Evolutionary conservation across 2,329 filamentous ascomycete genomes (phyloP).

Genomic region (Phoma sp.): DNA sequence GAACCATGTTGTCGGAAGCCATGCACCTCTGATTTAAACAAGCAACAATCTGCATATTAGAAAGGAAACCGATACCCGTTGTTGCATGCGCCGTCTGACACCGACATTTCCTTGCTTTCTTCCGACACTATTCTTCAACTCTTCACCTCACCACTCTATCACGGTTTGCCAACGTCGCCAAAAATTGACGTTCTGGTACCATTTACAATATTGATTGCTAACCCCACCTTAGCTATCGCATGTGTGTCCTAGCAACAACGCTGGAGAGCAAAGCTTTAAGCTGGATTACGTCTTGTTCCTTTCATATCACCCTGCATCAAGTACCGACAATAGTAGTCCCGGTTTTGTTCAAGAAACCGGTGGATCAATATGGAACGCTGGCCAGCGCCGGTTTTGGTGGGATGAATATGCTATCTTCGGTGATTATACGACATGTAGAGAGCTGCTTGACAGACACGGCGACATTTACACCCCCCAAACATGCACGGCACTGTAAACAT

Average conservation of each 20-base stretch:
- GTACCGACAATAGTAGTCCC: neutral
- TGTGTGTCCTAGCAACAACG: neutral
- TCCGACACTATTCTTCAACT: no score
- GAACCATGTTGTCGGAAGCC: no score
- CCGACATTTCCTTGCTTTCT: no score
- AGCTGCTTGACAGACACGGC: neutral
- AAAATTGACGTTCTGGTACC: neutral
- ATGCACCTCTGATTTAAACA: no score
- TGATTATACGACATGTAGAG: neutral
- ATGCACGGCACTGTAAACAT: neutral
- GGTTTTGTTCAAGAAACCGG: neutral
- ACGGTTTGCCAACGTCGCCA: no score
- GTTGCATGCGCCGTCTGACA: no score
- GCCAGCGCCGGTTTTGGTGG: neutral
- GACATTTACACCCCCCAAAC: neutral
- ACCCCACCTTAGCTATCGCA: neutral
- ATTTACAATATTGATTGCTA: no score
- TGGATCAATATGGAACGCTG: neutral
- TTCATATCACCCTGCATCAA: neutral
- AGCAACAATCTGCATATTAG: no score
- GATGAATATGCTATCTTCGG: neutral
- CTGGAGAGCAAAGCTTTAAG: neutral
- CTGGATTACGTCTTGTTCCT: neutral
- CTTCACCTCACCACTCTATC: no score
- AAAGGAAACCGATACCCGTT: no score